Evolutionary conservation across 306 rosid species (phyloP).

Genomic region (Heteromeles arbutifolia): DNA sequence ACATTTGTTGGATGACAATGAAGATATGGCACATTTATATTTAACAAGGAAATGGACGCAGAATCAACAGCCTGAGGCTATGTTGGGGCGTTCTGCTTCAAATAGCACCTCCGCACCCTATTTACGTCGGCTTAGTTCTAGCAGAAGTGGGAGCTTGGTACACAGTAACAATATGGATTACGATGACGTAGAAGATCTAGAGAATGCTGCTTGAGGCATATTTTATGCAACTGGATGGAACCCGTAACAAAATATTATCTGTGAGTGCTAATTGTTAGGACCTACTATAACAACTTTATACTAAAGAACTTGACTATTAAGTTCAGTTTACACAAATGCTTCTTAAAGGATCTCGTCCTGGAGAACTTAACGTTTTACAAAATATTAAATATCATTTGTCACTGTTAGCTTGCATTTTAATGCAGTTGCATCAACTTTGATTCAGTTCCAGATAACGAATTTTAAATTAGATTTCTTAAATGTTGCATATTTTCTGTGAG

Average conservation of each 20-base stretch:
- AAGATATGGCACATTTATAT: slow-evolving; percentile 92
- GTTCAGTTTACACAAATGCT: neutral
- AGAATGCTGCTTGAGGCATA: slow-evolving; percentile 99
- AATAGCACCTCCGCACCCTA: slow-evolving; percentile 30
- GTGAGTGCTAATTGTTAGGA: slow-evolving; percentile 42
- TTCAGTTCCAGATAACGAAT: neutral
- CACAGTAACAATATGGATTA: slow-evolving; percentile 54
- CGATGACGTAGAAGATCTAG: slow-evolving; percentile 86
- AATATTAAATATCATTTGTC: neutral
- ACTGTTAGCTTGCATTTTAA: neutral
- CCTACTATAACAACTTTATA: neutral
- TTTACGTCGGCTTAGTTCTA: slow-evolving; percentile 56
- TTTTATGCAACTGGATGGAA: slow-evolving; percentile 94
- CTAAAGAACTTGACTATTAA: neutral
- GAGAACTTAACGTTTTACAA: neutral
- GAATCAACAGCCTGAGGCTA: slow-evolving; percentile 65
- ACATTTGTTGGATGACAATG: slow-evolving; percentile 89
- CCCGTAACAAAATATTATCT: slow-evolving; percentile 94
- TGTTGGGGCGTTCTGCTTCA: slow-evolving; percentile 43
- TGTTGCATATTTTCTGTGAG: neutral
- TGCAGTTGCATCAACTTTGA: neutral
- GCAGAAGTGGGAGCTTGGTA: slow-evolving; percentile 61
- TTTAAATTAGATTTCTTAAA: neutral
- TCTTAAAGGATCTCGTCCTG: neutral
- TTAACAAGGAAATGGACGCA: slow-evolving; percentile 85